These are phyloP conservation scores for Bryopsis sp. DNA, from an alignment of 139 green algal genomes.

Conservation along the genomic window DNA sequence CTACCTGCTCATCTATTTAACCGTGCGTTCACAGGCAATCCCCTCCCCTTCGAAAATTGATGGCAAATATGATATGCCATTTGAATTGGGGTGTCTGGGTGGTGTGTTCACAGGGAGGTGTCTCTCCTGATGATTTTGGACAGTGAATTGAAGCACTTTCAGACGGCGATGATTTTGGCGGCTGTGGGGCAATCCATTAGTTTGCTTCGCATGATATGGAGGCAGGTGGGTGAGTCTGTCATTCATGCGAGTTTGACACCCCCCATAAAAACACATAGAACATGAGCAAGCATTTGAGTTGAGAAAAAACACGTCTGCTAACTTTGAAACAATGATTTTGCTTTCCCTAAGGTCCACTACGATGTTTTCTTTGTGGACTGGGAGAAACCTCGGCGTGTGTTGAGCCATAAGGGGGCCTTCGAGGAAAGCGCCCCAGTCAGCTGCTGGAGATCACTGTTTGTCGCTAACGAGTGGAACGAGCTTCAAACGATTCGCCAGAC, in stretches of 20 bases:
- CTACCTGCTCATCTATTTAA: too few species aligned
- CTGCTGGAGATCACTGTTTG: slow-evolving; percentile 44
- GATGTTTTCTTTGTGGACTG: slow-evolving; percentile 65
- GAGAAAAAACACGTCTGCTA: not conserved
- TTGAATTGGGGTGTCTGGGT: too few species aligned
- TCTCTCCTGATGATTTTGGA: not conserved
- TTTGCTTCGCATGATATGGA: not conserved
- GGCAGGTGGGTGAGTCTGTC: not conserved
- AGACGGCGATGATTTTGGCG: not conserved
- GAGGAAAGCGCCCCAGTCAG: slow-evolving; percentile 42
- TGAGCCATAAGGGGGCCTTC: slow-evolving; percentile 29
- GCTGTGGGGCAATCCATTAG: not conserved
- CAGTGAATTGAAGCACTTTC: not conserved
- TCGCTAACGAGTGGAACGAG: slow-evolving; percentile 56
- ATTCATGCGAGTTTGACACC: not conserved
- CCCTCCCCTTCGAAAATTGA: too few species aligned
- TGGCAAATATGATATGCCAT: too few species aligned
- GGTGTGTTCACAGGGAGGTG: too few species aligned
- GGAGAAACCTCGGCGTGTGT: slow-evolving; percentile 44
- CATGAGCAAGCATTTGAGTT: not conserved
- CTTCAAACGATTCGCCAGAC: slow-evolving; percentile 39
- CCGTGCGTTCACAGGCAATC: too few species aligned
- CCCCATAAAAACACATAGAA: not conserved
- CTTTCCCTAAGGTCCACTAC: slow-evolving; percentile 4
- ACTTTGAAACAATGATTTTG: not conserved